A percentile compares a stretch with the other conserved stretches of the same genome.
These are phyloP conservation scores for Lentinula sp. DNA, from an alignment of 768 basidiomycete genomes.

Conservation along the genomic window DNA sequence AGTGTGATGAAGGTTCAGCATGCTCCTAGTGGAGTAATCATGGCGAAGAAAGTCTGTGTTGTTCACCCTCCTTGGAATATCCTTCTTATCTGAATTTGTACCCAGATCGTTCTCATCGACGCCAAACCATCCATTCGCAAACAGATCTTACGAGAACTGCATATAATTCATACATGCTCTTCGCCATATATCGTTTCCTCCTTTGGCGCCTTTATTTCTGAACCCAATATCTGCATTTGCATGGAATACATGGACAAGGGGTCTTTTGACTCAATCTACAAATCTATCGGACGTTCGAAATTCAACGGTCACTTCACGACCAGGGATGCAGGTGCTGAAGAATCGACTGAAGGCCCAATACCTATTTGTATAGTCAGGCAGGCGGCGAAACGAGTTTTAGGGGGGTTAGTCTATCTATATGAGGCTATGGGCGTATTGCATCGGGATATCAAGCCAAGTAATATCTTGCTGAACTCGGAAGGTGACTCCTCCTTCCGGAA, in stretches of 20 bases:
- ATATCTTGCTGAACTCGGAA: constrained; percentile 89
- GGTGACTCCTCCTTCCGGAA: constrained; percentile 44
- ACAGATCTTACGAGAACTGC: constrained; percentile 95
- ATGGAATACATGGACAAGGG: constrained; percentile 98
- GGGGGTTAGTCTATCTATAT: constrained; percentile 94
- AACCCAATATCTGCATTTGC: constrained; percentile 98
- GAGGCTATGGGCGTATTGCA: constrained; percentile 97
- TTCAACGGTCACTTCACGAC: background rate
- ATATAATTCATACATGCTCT: constrained; percentile 97
- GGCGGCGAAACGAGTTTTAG: constrained; percentile 88
- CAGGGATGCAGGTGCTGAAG: background rate
- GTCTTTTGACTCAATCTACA: constrained; percentile 91
- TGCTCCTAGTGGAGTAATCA: constrained; percentile 80
- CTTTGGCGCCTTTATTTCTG: constrained; percentile 93
- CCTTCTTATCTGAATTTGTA: background rate
- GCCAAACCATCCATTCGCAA: constrained; percentile 95
- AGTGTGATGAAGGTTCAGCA: constrained; percentile 97
- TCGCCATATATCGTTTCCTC: constrained; percentile 95
- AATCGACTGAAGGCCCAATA: constrained; percentile 61
- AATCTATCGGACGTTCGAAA: constrained; percentile 42
- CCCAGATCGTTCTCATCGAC: constrained; percentile 89
- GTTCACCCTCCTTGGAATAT: background rate
- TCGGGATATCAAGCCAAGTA: constrained; percentile 68
- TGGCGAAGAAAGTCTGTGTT: constrained; percentile 88
- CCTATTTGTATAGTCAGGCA: constrained; percentile 88